phyloP scores from a whole-genome alignment of 2,329 filamentous ascomycete genomes.

The Catunica adiposa region DNA sequence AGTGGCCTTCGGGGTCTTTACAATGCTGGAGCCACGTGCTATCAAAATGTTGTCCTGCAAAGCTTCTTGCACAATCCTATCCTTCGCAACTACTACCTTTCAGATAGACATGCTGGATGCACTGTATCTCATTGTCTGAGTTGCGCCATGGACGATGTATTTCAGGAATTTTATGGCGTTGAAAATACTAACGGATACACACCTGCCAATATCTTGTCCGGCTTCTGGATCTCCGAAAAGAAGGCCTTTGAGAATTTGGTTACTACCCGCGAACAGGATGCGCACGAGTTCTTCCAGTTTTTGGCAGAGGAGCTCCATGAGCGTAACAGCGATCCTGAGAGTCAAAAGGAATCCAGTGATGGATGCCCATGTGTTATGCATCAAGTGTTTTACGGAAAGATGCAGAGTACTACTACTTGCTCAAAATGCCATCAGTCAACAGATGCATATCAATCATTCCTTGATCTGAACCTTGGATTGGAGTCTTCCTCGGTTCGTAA shows the following conservation, averaged over 20 bases:
- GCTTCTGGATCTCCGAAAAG: constrained; percentile 75
- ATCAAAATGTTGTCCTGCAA: constrained; percentile 91
- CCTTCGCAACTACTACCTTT: constrained; percentile 79
- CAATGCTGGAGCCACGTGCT: constrained; percentile 97
- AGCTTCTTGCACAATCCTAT: constrained; percentile 87
- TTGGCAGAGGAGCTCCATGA: constrained; percentile 81
- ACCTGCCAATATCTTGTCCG: constrained; percentile 73
- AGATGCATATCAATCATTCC: constrained; percentile 70
- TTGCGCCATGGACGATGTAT: constrained; percentile 58
- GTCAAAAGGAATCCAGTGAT: constrained; percentile 42
- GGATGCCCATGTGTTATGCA: constrained; percentile 83
- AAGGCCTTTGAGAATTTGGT: constrained; percentile 58
- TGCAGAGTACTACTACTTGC: constrained; percentile 81
- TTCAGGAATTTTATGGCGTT: constrained; percentile 51
- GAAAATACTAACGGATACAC: constrained; percentile 82
- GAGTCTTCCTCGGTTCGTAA: constrained; percentile 54
- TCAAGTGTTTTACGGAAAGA: constrained; percentile 83
- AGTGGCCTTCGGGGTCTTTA: constrained; percentile 84
- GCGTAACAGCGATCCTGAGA: constrained; percentile 47
- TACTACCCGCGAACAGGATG: constrained; percentile 89
- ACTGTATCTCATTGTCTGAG: constrained; percentile 44
- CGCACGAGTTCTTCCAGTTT: constrained; percentile 94
- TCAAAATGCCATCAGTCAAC: constrained; percentile 72
- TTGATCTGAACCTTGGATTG: constrained; percentile 80
- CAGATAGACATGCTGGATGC: constrained; percentile 73